These are phyloP conservation scores for Teunomyces stri DNA, from an alignment of 805 yeast genomes.

Conservation along the genomic window DNA sequence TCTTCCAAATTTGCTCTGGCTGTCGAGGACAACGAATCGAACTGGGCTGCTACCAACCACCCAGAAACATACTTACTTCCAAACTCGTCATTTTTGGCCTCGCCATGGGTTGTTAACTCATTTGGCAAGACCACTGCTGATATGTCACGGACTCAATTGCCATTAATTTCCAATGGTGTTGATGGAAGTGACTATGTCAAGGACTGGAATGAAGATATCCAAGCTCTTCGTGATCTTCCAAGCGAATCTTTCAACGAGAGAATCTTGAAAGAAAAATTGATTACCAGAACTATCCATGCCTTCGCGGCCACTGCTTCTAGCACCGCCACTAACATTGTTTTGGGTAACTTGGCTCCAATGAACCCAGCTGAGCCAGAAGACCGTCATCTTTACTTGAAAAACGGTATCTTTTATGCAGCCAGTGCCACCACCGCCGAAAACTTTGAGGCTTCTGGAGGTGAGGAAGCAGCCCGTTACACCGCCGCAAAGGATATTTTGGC, in stretches of 20 bases:
- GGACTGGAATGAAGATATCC: slow-evolving; percentile 92
- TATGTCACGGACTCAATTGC: slow-evolving; percentile 57
- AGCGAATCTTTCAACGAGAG: slow-evolving; percentile 58
- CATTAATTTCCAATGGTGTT: slow-evolving; percentile 50
- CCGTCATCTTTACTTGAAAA: slow-evolving; percentile 68
- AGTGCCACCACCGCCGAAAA: slow-evolving; percentile 58
- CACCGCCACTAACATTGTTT: slow-evolving; percentile 74
- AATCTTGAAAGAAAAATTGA: slow-evolving; percentile 69
- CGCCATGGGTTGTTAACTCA: slow-evolving; percentile 73
- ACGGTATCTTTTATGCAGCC: slow-evolving; percentile 83
- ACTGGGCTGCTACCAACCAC: slow-evolving; percentile 39
- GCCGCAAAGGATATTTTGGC: slow-evolving; percentile 76
- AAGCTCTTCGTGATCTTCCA: slow-evolving; percentile 74
- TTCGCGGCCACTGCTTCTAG: slow-evolving; percentile 73
- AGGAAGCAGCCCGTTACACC: slow-evolving; percentile 81
- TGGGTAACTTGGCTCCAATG: slow-evolving; percentile 73
- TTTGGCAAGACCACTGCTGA: slow-evolving; percentile 44
- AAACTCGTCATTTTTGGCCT: slow-evolving; percentile 54
- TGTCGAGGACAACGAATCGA: slow-evolving; percentile 49
- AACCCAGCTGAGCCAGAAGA: slow-evolving; percentile 70
- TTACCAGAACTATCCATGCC: slow-evolving; percentile 69
- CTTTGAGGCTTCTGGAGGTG: slow-evolving; percentile 69
- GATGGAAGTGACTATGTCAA: slow-evolving; percentile 58
- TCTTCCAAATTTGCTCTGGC: slow-evolving; percentile 63
- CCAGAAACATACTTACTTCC: slow-evolving; percentile 63